A percentile compares a stretch with the other conserved stretches of the same genome.
phyloP scores from a whole-genome alignment of 2,329 filamentous ascomycete genomes.

The Fusarium continuum region DNA sequence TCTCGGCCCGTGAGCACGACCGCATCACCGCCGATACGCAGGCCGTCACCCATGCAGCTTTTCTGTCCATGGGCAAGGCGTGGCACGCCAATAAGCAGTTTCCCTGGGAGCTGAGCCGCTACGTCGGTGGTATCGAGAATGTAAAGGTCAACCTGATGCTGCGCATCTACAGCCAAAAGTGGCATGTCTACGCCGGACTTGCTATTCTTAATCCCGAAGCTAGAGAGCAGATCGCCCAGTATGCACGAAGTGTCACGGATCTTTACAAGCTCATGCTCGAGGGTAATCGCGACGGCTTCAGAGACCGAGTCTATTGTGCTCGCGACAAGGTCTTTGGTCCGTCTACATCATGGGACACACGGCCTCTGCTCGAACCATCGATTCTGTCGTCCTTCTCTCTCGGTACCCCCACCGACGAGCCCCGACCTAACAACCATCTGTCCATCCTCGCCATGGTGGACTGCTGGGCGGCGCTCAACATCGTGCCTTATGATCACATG shows the following conservation, averaged over 20 bases:
- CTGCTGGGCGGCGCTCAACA: conserved; percentile 94
- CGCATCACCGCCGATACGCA: conserved; percentile 98
- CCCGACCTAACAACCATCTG: conserved; percentile 89
- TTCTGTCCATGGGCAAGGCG: conserved; percentile 96
- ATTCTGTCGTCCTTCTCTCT: conserved; percentile 90
- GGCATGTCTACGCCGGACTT: conserved; percentile 98
- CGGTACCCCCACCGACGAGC: conserved; percentile 69
- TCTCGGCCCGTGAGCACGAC: conserved; percentile 89
- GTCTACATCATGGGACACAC: conserved; percentile 65
- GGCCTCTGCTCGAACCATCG: conserved; percentile 80
- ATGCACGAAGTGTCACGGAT: conserved; percentile 90
- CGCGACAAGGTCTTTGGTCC: conserved; percentile 82
- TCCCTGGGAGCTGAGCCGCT: conserved; percentile 95
- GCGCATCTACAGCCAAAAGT: conserved; percentile 98
- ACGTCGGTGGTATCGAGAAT: conserved; percentile 97
- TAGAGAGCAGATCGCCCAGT: conserved; percentile 91
- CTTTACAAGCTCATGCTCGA: conserved; percentile 97
- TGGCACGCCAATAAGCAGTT: conserved; percentile 97
- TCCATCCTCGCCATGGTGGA: conserved; percentile 96
- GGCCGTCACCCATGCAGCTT: conserved; percentile 96
- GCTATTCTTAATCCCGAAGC: conserved; percentile 96
- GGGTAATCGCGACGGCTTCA: conserved; percentile 79
- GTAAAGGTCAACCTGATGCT: conserved; percentile 99
- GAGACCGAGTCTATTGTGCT: conserved; percentile 70
- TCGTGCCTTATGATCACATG: conserved; percentile 99